Conservation (phyloP, 2,329 filamentous ascomycete species). For the Corniculantispora saksenae region DNA sequence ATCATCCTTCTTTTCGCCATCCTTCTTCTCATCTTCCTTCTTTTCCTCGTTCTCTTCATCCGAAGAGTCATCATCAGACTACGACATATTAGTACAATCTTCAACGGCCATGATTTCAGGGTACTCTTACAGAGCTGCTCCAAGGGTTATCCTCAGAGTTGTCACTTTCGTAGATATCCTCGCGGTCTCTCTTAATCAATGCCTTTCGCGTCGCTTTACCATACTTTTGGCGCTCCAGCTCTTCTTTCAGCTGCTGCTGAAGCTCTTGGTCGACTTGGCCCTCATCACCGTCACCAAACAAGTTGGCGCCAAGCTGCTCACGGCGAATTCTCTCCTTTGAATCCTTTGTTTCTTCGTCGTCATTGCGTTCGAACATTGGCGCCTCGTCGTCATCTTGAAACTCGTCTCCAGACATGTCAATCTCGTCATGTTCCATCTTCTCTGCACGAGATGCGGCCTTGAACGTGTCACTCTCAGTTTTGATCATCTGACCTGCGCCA, state of each 20-base stretch:
- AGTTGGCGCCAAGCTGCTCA: slow-evolving; percentile 82
- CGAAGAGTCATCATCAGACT: slow-evolving; percentile 32
- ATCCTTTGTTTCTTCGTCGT: slow-evolving; percentile 78
- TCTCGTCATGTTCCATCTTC: slow-evolving; percentile 69
- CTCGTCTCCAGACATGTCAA: slow-evolving; percentile 67
- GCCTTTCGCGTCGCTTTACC: slow-evolving; percentile 80
- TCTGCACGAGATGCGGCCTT: slow-evolving; percentile 62
- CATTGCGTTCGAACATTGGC: slow-evolving; percentile 70
- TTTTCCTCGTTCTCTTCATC: slow-evolving; percentile 45
- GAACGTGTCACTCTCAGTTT: slow-evolving; percentile 68
- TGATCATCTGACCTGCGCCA: slow-evolving; percentile 59
- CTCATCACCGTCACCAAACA: slow-evolving; percentile 73
- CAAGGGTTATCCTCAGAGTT: slow-evolving; percentile 47
- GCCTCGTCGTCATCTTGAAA: slow-evolving; percentile 91
- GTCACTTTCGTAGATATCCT: slow-evolving; percentile 81
- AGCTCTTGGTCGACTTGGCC: slow-evolving; percentile 73
- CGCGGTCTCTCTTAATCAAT: slow-evolving; percentile 81
- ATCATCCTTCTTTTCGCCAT: slow-evolving; percentile 56
- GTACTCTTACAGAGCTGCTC: slow-evolving; percentile 38
- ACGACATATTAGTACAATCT: neutral
- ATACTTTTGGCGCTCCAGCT: slow-evolving; percentile 66
- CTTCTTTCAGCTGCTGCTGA: slow-evolving; percentile 67
- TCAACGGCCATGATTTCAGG: neutral
- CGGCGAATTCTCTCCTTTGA: slow-evolving; percentile 72
- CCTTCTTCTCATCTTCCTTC: slow-evolving; percentile 60